Conservation (phyloP, 1,139 yeast species). For the Wickerhamomyces sp. region DNA sequence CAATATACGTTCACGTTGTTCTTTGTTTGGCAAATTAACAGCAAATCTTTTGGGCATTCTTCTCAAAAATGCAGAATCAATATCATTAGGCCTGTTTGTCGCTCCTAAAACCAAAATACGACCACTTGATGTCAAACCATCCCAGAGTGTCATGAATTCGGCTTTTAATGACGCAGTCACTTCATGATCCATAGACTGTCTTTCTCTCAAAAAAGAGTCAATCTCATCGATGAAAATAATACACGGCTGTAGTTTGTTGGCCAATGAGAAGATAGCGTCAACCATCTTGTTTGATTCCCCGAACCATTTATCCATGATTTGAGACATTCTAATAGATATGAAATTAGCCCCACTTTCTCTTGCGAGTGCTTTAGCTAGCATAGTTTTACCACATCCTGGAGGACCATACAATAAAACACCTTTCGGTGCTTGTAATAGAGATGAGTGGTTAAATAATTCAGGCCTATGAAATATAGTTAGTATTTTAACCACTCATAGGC, state of each 20-base stretch:
- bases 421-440: conserved; percentile 80
- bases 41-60: conserved; percentile 91
- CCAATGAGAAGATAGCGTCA: conserved; percentile 88
- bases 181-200: conserved; percentile 85
- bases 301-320: conserved; percentile 97
- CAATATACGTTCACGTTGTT: conserved; percentile 69
- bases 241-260: conserved; percentile 88
- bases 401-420: conserved; percentile 94
- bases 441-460: conserved; percentile 55
- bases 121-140: conserved; percentile 74
- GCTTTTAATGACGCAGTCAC: conserved; percentile 95
- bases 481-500: not conserved
- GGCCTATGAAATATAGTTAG: conserved; percentile 34
- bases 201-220: conserved; percentile 86
- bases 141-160: conserved; percentile 98
- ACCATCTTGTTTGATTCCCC: conserved; percentile 95
- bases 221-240: conserved; percentile 95
- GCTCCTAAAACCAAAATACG: conserved; percentile 90
- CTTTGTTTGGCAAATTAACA: conserved; percentile 63
- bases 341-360: conserved; percentile 90
- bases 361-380: conserved; percentile 95
- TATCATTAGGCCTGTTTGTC: conserved; percentile 87
- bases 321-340: conserved; percentile 87
- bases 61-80: conserved; percentile 87
- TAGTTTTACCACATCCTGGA: conserved; percentile 97